Base-by-base conservation (phyloP, 2,329 filamentous ascomycete genomes). In the Sordariomycetes sp. region DNA sequence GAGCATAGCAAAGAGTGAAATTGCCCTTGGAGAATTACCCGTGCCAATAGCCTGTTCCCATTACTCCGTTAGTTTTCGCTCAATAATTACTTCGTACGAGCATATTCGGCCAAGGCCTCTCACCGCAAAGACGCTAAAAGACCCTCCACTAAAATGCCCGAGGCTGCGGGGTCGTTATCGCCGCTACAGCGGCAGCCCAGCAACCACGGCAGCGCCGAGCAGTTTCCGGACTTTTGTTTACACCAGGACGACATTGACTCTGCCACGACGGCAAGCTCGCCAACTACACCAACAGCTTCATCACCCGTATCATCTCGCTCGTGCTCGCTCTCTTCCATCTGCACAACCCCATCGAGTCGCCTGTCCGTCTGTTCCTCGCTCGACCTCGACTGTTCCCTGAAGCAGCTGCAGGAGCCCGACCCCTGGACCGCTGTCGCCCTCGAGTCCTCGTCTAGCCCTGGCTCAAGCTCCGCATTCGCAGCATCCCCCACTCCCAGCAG, bases 201-300 rank as follows among this genome's bases (percentile, higher is more conserved):
- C 58, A 63, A 61, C 57, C 44, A 42, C 39, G 46, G 46, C 37
- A 39, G 42, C 42, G 50, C 46, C 38, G 51, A 59, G 46, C 49
- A 51, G 47, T 59, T 59, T 54, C 55, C 57, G 45, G 52, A 55
- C 49, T 56, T 59, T 58, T 64, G 61, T 65, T 64, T 64, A 64
- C 58, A 55, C 39, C 35, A 23, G 24, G 37, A 38, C 34, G 24
- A 37, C 11, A 17, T 30, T 12, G 28, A 15, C 12, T 8, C 17
- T 11, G 23, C 19, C 29, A 37, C 29, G 33, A 34, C 25, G 21
- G 29, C 40, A 17, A 39, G 20, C 29, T 27, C 33, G 29, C 28
- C 28, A 8, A n/a, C 28, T 12, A 30, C 34, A 32, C 30, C 39
- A 16, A 20, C 24, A 33, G 21, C 24, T 19, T 33, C 35, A 18